phyloP scores from a whole-genome alignment of 345 rosid genomes.

The Ceriops tagal region DNA sequence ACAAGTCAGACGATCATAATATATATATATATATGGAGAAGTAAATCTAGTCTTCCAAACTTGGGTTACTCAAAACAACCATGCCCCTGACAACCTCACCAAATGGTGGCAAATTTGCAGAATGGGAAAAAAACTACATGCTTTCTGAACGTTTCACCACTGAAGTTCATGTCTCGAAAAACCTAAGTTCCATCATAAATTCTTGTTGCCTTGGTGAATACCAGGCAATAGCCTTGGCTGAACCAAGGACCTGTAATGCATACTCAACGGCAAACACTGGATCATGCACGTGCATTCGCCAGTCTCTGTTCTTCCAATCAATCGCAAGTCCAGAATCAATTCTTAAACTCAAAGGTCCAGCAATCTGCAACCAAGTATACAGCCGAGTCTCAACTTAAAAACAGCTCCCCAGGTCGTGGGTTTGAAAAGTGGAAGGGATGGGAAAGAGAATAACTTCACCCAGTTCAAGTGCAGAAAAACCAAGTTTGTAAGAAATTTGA shows the following conservation, averaged over 20 bases:
- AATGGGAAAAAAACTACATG: not conserved
- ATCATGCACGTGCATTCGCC: conserved; percentile 41
- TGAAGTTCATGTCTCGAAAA: conserved; percentile 51
- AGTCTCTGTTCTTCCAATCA: conserved; percentile 48
- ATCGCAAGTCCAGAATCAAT: conserved; percentile 62
- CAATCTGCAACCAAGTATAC: conserved; percentile 50
- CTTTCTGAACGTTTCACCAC: not conserved
- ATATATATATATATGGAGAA: too few relatives aligned
- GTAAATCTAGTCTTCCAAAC: too few relatives aligned
- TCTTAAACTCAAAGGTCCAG: conserved; percentile 86
- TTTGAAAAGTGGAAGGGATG: too few relatives aligned
- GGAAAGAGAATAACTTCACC: too few relatives aligned
- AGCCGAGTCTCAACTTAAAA: not conserved
- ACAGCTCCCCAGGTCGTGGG: too few relatives aligned
- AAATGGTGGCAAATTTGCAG: not conserved
- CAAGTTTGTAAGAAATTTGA: too few relatives aligned
- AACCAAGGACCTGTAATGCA: conserved; percentile 81
- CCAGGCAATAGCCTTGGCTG: conserved; percentile 95
- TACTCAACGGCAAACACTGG: conserved; percentile 77
- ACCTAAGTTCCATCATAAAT: conserved; percentile 84
- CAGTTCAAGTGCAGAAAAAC: too few relatives aligned
- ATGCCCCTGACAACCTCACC: too few relatives aligned
- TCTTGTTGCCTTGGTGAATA: conserved; percentile 76
- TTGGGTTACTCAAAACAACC: too few relatives aligned
- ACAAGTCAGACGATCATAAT: too few relatives aligned